Conservation (phyloP, 345 rosid species). For the Corymbia maculata region DNA sequence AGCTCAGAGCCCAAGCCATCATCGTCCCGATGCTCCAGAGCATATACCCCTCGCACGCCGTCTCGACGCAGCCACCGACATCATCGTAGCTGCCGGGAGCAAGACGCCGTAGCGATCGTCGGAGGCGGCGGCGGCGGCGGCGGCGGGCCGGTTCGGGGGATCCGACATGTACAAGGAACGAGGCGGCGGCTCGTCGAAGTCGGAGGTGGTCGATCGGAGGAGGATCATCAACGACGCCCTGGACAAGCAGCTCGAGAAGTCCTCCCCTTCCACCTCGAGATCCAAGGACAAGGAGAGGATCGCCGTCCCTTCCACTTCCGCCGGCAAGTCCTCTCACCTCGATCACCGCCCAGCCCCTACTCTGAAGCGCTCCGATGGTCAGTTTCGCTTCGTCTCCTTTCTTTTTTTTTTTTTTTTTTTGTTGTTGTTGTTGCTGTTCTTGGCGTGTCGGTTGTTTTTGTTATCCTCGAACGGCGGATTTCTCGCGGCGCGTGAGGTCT, state of each 20-base stretch:
- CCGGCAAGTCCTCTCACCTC: slow-evolving; percentile 60
- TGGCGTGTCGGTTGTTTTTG: background rate
- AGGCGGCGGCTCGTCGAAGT: slow-evolving; percentile 66
- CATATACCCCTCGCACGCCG: background rate
- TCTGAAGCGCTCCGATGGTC: slow-evolving; percentile 60
- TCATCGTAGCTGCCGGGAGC: background rate
- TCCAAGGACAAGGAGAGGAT: slow-evolving; percentile 49
- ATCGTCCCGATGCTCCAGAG: background rate
- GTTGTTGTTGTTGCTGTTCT: background rate
- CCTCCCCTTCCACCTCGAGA: slow-evolving; percentile 83
- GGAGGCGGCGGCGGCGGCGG: background rate
- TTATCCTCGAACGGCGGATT: background rate
- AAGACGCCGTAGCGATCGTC: background rate
- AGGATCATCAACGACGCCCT: slow-evolving; percentile 77
- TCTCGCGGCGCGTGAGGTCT: background rate
- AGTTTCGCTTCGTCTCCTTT: slow-evolving; percentile 1
- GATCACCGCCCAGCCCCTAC: slow-evolving; percentile 38
- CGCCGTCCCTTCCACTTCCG: slow-evolving; percentile 67
- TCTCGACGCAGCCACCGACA: background rate
- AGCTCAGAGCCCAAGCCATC: background rate
- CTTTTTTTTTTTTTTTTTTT: background rate
- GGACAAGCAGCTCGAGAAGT: slow-evolving; percentile 86
- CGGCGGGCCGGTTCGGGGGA: background rate
- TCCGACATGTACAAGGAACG: slow-evolving; percentile 48
- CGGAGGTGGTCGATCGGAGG: slow-evolving; percentile 86